Evolutionary conservation across 2,329 filamentous ascomycete genomes (phyloP), one percentile per base, ranked within the genome.

Genomic region (Fusarium sororula): DNA sequence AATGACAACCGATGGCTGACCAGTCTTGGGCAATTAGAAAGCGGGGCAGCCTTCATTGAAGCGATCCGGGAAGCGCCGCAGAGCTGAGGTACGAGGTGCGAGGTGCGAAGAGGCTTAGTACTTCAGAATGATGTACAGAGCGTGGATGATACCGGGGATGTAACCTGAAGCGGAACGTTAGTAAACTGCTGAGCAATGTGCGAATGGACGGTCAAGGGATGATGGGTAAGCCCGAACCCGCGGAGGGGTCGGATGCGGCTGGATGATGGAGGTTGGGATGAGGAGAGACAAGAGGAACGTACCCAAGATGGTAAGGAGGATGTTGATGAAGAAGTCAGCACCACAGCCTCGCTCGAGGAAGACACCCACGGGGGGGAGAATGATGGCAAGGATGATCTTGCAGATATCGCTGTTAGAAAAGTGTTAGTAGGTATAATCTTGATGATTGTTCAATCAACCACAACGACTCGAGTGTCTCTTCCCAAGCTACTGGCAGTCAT

Each of bases 301-400:
- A 88, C 87, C 87, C 78, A 94, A 87, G 78, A 94, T 90, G 78
- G 94, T 97, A 85, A 97, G 87, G 80, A 95, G 89, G 84, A 97
- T 94, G 91, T 97, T 97, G 90, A 98, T 97, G 84, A 96, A 87
- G 80, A 98, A 87, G 82, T 97, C 94, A 77, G 92, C 90, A 82
- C 92, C 92, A 86, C 95, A 97, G 80, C 95, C 95, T 78, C 93
- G 91, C 92, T 98, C 95, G 78, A 98, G 93, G 90, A 97, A 96
- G 83, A 98, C 95, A 87, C 95, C 95, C 63, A 98, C 86, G 82
- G 95, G 95, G 65, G 95, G 95, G 75, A 98, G 90, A 86, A 98
- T 87, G 87, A 98, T 87, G 87, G 95, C 95, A 86, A 97, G 89
- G 85, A 97, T 89, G 88, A 90, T 90, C 85, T 90, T 90, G 88